Evolutionary conservation across 306 rosid genomes (phyloP), one percentile per base, ranked within the genome.

Genomic region (Vigna reflexopilosa): DNA sequence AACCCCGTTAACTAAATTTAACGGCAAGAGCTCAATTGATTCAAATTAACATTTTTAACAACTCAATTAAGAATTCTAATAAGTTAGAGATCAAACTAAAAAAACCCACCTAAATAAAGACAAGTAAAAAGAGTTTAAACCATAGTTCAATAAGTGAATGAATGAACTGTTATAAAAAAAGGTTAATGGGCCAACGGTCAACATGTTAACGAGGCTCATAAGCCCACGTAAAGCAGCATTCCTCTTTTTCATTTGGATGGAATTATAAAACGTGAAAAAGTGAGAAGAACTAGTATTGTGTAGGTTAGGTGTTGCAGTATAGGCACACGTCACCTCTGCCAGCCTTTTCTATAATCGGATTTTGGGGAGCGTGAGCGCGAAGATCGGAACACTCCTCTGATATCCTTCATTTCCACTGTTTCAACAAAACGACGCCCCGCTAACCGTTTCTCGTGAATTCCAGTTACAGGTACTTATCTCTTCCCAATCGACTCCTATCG

Each of bases 311-410:
- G 86, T 65, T 70, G 77, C 76, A n/a, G 55, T 61, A n/a, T 59
- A 10, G 34, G 72, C 0, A 65, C 70, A 70, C 82, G 82, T 80
- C 77, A 55, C 70, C 71, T 34, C 75, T 10, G 50, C 44, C 77
- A 36, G 55, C 55, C 62, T 16, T 32, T 49, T 70, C 20, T 59
- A 77, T 56, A 4, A 8, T 56, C 14, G 81, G 81, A 78, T 12
- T 72, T 48, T 65, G 20, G 61, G 81, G 81, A 78, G 62, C 83
- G 72, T 38, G 81, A 78, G 78, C 83, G 83, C 83, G 45, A 85
- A 70, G 70, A 81, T 85, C 83, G 78, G 76, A 40, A 16, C 54
- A 22, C 71, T 48, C 36, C 63, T 70, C 56, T 45, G 76, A 57
- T 83, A 51, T 30, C 67, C 71, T n/a, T 40, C 56, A 50, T 26